phyloP scores from a whole-genome alignment of 2,329 filamentous ascomycete genomes.

The Magnaporthales sp. region DNA sequence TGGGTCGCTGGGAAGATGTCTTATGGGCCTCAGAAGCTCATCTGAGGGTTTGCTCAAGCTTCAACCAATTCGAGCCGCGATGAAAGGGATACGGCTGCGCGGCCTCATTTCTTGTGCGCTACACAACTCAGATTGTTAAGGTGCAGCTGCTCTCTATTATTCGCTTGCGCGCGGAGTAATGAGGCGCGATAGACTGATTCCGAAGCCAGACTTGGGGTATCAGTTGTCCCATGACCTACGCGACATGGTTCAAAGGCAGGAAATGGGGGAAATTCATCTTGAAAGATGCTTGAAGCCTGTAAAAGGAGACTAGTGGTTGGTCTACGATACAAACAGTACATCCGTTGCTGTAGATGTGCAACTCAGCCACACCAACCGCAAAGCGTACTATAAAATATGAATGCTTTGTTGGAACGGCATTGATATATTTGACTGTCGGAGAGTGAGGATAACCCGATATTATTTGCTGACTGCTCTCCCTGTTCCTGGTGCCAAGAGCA shows the following conservation, averaged over 20 bases:
- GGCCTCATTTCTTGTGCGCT: not conserved
- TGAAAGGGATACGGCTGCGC: not conserved
- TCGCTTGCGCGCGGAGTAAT: not conserved
- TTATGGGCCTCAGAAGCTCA: not conserved
- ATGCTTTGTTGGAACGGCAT: not conserved
- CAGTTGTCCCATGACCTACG: not conserved
- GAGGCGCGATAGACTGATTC: not conserved
- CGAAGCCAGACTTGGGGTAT: not conserved
- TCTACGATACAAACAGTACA: not conserved
- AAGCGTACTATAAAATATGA: not conserved
- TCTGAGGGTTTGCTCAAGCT: not conserved
- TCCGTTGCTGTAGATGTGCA: not conserved
- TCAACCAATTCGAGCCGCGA: not conserved
- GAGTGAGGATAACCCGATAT: not conserved
- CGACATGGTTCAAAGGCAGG: not conserved
- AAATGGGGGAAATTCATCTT: not conserved
- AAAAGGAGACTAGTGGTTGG: not conserved
- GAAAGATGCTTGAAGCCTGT: not conserved
- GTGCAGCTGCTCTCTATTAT: not conserved
- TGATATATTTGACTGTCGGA: not conserved
- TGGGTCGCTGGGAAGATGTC: too few relatives aligned
- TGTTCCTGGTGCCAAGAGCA: not conserved
- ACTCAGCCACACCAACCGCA: not conserved
- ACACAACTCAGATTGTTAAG: too few relatives aligned
- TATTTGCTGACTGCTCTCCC: not conserved